A percentile compares a stretch with the other conserved stretches of the same genome.
Evolutionary conservation across 1,139 yeast genomes (phyloP).

Genomic region (Candida sojae): DNA sequence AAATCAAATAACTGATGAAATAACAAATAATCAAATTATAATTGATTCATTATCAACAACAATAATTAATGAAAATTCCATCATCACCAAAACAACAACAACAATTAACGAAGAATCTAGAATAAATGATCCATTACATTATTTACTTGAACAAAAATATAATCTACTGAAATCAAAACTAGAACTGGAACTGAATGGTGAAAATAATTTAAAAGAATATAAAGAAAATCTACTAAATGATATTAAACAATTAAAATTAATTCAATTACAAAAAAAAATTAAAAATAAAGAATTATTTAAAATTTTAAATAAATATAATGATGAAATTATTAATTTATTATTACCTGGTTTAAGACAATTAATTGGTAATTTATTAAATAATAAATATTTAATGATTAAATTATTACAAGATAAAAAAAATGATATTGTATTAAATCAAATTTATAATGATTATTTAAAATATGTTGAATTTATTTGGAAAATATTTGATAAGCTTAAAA

Average conservation of each 20-base stretch:
- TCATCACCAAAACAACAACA: neutral
- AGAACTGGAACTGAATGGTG: neutral
- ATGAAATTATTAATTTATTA: conserved; percentile 25
- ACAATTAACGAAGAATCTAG: conserved; percentile 7
- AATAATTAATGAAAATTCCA: conserved; percentile 7
- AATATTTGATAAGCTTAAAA: neutral
- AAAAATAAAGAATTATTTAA: conserved; percentile 26
- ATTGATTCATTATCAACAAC: conserved; percentile 28
- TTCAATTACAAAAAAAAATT: conserved; percentile 19
- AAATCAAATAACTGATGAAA: conserved; percentile 21
- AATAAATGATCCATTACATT: conserved; percentile 17
- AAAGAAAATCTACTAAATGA: conserved; percentile 18
- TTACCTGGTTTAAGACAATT: conserved; percentile 31
- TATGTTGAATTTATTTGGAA: conserved; percentile 1
- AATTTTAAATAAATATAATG: conserved; percentile 30
- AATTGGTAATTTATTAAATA: conserved; percentile 8
- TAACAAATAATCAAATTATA: conserved; percentile 26
- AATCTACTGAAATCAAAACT: conserved; percentile 6
- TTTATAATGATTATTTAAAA: conserved; percentile 7
- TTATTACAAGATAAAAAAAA: conserved; percentile 3
- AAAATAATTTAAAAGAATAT: neutral
- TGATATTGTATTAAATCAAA: conserved; percentile 1
- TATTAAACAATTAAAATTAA: conserved; percentile 23
- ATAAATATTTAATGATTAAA: neutral
- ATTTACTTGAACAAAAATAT: conserved; percentile 19